A percentile compares a stretch with the other conserved stretches of the same genome.
Conservation (phyloP, 345 rosid genomes). For the Streptanthus diversifolius region DNA sequence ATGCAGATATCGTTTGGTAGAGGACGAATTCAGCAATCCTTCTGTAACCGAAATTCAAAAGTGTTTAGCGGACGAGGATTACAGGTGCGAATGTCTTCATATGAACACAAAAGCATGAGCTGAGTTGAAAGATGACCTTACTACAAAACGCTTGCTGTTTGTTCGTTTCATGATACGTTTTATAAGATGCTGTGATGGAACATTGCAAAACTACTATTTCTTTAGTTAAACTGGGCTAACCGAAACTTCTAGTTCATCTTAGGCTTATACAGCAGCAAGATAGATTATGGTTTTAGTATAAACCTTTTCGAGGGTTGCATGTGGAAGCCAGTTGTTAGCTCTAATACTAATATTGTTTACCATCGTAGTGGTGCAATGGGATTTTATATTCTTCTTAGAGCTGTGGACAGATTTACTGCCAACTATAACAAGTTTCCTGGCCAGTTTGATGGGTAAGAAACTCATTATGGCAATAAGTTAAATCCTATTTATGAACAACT, state of each 20-base stretch:
- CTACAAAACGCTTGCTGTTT: background rate
- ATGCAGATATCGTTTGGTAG: conserved; percentile 67
- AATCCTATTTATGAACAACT: background rate
- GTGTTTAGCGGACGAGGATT: conserved; percentile 79
- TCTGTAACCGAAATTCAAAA: conserved; percentile 62
- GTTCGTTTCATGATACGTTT: background rate
- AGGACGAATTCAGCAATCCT: conserved; percentile 85
- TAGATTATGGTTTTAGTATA: background rate
- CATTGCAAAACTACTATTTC: background rate
- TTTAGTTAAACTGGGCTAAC: background rate
- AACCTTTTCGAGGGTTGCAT: background rate
- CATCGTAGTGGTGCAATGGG: conserved; percentile 65
- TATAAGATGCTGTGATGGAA: background rate
- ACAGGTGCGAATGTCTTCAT: conserved; percentile 48
- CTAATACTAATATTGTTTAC: conserved; percentile 11
- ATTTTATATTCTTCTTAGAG: conserved; percentile 85
- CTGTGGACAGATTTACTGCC: conserved; percentile 80
- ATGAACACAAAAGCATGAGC: background rate
- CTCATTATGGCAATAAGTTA: background rate
- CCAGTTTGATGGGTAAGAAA: conserved; percentile 83
- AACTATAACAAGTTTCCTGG: conserved; percentile 92
- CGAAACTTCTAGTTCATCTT: conserved; percentile 1
- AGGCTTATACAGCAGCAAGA: background rate
- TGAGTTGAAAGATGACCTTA: conserved; percentile 6
- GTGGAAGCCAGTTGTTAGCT: conserved; percentile 15